These are phyloP conservation scores for Kurtzmaniella quercitrusa DNA, from an alignment of 1,139 yeast species.

Conservation along the genomic window DNA sequence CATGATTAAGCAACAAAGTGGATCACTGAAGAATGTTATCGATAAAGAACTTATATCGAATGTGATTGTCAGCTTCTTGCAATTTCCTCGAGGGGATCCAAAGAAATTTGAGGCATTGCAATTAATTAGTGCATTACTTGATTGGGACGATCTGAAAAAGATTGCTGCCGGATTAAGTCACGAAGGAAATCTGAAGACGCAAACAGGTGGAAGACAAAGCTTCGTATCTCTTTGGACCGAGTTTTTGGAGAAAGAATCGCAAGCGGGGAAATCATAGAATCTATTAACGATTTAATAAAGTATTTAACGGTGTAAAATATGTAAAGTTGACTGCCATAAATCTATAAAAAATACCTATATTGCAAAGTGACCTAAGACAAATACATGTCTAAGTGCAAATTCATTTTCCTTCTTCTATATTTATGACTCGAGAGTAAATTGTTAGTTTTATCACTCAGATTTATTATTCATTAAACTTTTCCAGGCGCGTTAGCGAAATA, in stretches of 20 bases:
- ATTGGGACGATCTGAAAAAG: constrained; percentile 84
- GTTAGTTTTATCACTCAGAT: no score
- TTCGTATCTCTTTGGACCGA: constrained; percentile 90
- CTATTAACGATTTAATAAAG: constrained; percentile 3
- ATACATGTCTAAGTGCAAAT: no score
- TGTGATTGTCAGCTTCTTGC: constrained; percentile 76
- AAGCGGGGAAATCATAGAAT: constrained; percentile 12
- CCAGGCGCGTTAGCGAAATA: background rate
- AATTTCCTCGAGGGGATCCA: constrained; percentile 88
- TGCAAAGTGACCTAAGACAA: no score
- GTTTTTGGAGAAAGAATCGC: constrained; percentile 72
- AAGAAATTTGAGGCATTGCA: constrained; percentile 90
- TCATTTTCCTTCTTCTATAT: background rate
- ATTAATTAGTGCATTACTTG: constrained; percentile 74
- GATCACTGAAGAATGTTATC: constrained; percentile 62
- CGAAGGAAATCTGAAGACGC: constrained; percentile 13
- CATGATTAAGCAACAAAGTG: constrained; percentile 65
- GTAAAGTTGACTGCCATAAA: no score
- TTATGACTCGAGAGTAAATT: no score
- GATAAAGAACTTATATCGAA: constrained; percentile 89
- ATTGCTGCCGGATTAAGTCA: constrained; percentile 78
- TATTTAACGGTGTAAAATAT: no score
- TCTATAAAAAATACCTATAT: no score
- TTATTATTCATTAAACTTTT: background rate
- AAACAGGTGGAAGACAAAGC: constrained; percentile 45